These are phyloP conservation scores for Claviceps maximensis DNA, from an alignment of 2,329 filamentous ascomycete species.

Conservation along the genomic window DNA sequence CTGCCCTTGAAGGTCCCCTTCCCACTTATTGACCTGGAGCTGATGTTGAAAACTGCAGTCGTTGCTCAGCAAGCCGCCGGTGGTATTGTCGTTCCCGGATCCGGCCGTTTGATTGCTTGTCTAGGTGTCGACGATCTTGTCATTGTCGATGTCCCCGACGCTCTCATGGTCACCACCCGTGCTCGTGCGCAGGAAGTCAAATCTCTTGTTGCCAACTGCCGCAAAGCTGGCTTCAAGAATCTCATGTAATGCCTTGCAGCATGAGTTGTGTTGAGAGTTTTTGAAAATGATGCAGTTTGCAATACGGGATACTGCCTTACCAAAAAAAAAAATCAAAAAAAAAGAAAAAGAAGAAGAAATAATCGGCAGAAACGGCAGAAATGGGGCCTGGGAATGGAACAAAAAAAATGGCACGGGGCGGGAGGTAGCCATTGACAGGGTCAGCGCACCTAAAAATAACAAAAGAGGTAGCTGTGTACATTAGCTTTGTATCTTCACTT, in stretches of 20 bases:
- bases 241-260: slow-evolving; percentile 10
- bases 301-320: background rate
- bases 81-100: slow-evolving; percentile 14
- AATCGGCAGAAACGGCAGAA: background rate
- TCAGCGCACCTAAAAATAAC: background rate
- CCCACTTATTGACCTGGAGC: background rate
- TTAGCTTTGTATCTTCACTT: background rate
- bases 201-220: slow-evolving; percentile 14
- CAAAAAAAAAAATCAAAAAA: background rate
- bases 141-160: slow-evolving; percentile 15
- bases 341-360: background rate
- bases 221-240: slow-evolving; percentile 12
- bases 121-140: slow-evolving; percentile 15
- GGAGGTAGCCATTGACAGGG: background rate
- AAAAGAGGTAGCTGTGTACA: background rate
- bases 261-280: background rate
- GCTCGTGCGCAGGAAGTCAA: slow-evolving; percentile 16
- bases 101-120: slow-evolving; percentile 14
- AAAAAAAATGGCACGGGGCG: background rate
- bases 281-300: background rate
- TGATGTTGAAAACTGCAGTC: slow-evolving; percentile 6
- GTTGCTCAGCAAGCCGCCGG: slow-evolving; percentile 14
- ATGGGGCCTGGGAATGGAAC: background rate
- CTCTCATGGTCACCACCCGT: slow-evolving; percentile 15
- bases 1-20: background rate